Conservation (phyloP, 345 rosid genomes). For the Gossypium bickii region DNA sequence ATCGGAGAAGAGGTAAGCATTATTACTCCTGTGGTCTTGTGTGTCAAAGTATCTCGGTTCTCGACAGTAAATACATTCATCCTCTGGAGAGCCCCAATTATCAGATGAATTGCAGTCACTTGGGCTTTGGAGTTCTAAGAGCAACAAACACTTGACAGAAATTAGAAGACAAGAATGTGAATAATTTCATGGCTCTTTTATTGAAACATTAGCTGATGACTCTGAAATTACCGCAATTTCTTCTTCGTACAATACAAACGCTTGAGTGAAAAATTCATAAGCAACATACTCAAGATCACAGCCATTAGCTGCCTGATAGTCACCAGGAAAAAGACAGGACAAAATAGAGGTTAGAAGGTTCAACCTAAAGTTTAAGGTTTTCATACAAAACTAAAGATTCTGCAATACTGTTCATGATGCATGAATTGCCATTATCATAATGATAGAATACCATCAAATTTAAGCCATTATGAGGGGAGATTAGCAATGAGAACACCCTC, state of each 20-base stretch:
- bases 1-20: conserved; percentile 10
- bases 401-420: not conserved
- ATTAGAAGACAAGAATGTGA: not conserved
- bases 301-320: conserved; percentile 71
- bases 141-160: conserved; percentile 7
- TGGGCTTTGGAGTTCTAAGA: conserved; percentile 81
- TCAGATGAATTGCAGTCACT: conserved; percentile 77
- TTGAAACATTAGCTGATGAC: not conserved
- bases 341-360: conserved; percentile 8
- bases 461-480: not conserved
- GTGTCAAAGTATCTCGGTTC: conserved; percentile 84
- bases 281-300: conserved; percentile 79
- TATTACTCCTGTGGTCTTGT: conserved; percentile 90
- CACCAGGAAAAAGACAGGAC: conserved; percentile 14
- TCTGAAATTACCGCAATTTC: conserved; percentile 61
- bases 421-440: not conserved
- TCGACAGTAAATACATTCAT: conserved; percentile 84
- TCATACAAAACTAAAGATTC: not conserved
- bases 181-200: not conserved
- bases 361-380: not conserved
- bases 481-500: not conserved
- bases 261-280: conserved; percentile 81
- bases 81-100: conserved; percentile 82
- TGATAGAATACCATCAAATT: not conserved
- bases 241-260: conserved; percentile 78